A percentile compares a stretch with the other conserved stretches of the same genome.
Evolutionary conservation across 106 monocot genomes (phyloP).

Genomic region (Iris macrosiphon): DNA sequence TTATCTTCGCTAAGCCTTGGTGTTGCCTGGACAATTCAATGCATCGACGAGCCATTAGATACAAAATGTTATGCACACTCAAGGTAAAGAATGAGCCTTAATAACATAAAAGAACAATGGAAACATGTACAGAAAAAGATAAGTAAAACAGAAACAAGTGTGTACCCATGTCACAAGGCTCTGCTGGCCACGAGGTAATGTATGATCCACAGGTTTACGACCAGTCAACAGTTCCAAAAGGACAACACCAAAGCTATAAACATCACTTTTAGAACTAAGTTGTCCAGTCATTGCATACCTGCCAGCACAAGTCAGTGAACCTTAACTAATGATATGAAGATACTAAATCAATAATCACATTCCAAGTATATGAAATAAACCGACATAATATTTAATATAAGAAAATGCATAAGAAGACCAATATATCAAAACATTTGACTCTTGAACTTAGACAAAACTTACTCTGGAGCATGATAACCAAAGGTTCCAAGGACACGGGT

Average conservation of each 20-base stretch:
- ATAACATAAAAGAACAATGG: background rate
- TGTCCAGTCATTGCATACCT: slow-evolving; percentile 96
- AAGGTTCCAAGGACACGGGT: slow-evolving; percentile 90
- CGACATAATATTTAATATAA: too few species aligned
- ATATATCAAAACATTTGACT: too few species aligned
- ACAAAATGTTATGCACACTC: background rate
- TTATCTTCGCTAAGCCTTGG: slow-evolving; percentile 79
- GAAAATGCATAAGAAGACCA: too few species aligned
- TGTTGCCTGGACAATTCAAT: slow-evolving; percentile 37
- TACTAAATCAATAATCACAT: background rate
- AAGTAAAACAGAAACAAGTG: background rate
- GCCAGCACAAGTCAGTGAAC: too few species aligned
- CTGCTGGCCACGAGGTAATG: slow-evolving; percentile 83
- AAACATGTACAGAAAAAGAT: too few species aligned
- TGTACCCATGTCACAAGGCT: slow-evolving; percentile 95
- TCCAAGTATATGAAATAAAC: background rate
- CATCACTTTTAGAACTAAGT: slow-evolving; percentile 83
- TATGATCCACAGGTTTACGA: slow-evolving; percentile 88
- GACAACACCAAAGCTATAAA: slow-evolving; percentile 92
- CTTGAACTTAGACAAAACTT: slow-evolving; percentile 4
- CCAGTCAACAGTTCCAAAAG: slow-evolving; percentile 91
- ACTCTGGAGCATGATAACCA: slow-evolving; percentile 97
- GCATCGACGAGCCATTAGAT: background rate
- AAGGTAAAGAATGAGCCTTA: background rate
- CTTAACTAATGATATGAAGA: too few species aligned